Evolutionary conservation across 1,139 yeast genomes (phyloP).

Genomic region (Yamadazyma kanchanaburiensis): DNA sequence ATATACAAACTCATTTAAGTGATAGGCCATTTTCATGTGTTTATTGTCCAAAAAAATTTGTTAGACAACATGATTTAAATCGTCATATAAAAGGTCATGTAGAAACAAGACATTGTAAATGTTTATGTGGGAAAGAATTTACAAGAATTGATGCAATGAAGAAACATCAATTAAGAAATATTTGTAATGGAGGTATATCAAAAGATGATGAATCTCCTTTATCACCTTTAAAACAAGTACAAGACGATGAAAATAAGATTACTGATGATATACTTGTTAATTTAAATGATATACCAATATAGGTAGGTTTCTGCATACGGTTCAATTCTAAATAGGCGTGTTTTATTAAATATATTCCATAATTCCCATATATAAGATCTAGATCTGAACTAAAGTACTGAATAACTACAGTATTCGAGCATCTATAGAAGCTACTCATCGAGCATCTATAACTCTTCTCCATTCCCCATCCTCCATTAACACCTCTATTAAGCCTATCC

Average conservation of each 20-base stretch:
- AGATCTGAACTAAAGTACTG: too few relatives aligned
- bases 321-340: too few relatives aligned
- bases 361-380: too few relatives aligned
- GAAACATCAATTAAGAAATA: constrained; percentile 75
- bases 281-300: too few relatives aligned
- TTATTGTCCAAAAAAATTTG: constrained; percentile 69
- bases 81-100: constrained; percentile 88
- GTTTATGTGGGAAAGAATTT: constrained; percentile 92
- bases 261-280: constrained; percentile 1
- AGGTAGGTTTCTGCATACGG: too few relatives aligned
- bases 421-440: too few relatives aligned
- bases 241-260: constrained; percentile 1
- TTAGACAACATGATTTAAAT: constrained; percentile 87
- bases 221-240: constrained; percentile 7
- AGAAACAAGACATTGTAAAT: constrained; percentile 63
- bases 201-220: constrained; percentile 9
- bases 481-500: too few relatives aligned
- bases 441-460: too few relatives aligned
- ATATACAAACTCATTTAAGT: constrained; percentile 92
- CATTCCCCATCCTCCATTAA: too few relatives aligned
- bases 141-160: constrained; percentile 85
- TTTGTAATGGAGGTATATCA: constrained; percentile 63
- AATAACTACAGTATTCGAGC: too few relatives aligned
- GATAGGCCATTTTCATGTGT: constrained; percentile 79
- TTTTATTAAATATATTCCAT: too few relatives aligned